Evolutionary conservation across 257 asterid genomes (phyloP).

Genomic region (Nicotiana undulata): DNA sequence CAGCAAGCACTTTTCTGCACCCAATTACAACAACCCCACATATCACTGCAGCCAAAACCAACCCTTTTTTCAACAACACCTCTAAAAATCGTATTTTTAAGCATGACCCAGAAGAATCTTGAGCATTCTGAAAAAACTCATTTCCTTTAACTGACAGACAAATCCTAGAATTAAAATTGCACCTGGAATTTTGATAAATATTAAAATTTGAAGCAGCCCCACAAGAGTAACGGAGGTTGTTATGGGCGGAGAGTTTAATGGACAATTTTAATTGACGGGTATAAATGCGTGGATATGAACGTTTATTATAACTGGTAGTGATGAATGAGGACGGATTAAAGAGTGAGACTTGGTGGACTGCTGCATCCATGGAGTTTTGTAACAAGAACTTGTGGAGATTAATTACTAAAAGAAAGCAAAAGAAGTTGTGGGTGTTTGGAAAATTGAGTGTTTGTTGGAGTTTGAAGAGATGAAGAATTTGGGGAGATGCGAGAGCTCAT

Average conservation of each 20-base stretch:
- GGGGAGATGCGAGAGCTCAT: slow-evolving; percentile 37
- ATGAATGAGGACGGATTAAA: slow-evolving; percentile 17
- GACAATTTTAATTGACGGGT: background rate
- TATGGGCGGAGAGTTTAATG: background rate
- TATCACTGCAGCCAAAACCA: slow-evolving; percentile 41
- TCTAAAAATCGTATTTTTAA: slow-evolving; percentile 15
- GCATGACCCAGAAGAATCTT: slow-evolving; percentile 1
- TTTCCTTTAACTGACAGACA: background rate
- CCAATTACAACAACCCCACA: slow-evolving; percentile 46
- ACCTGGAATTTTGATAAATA: background rate
- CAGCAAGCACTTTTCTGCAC: slow-evolving; percentile 62
- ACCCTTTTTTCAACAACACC: slow-evolving; percentile 33
- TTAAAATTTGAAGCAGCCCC: slow-evolving; percentile 6
- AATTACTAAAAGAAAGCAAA: background rate
- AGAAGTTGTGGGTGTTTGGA: background rate
- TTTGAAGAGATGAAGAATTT: slow-evolving; percentile 39
- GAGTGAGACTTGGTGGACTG: slow-evolving; percentile 6
- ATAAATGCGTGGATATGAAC: background rate
- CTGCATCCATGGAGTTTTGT: slow-evolving; percentile 43
- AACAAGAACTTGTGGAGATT: background rate
- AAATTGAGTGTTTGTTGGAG: slow-evolving; percentile 24
- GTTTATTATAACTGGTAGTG: background rate
- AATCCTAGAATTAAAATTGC: background rate
- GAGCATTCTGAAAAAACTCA: background rate
- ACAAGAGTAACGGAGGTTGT: background rate